These are phyloP conservation scores for Asterochloris erici DNA, from an alignment of 139 green algal species.

Conservation along the genomic window DNA sequence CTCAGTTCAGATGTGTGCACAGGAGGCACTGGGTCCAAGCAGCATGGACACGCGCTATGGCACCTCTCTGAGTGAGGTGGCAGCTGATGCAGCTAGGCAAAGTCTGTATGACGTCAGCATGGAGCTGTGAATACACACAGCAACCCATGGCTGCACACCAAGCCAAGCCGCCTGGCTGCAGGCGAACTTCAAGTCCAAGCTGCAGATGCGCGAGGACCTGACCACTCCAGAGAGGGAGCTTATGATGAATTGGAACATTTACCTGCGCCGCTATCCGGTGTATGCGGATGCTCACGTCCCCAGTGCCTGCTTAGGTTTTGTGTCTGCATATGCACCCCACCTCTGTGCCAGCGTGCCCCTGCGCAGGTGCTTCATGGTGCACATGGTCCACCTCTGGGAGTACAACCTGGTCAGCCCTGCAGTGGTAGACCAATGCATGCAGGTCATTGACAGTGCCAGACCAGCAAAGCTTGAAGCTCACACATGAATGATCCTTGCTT, in stretches of 20 bases:
- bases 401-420: conserved; percentile 9
- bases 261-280: neutral
- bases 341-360: neutral
- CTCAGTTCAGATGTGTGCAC: too few relatives aligned
- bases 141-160: neutral
- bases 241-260: conserved; percentile 13
- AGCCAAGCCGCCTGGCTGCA: neutral
- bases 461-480: too few relatives aligned
- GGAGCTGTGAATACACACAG: neutral
- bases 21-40: neutral
- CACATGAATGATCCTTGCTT: too few relatives aligned
- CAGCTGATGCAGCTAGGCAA: neutral
- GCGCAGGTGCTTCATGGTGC: conserved; percentile 12
- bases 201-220: conserved; percentile 1
- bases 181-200: neutral
- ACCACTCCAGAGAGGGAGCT: conserved; percentile 2
- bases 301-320: neutral
- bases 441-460: neutral
- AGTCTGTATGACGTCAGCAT: neutral
- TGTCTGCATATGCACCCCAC: neutral
- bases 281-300: conserved; percentile 1
- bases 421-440: neutral
- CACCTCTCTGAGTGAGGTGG: neutral
- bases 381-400: conserved; percentile 14
- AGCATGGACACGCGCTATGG: neutral